A percentile compares a stretch with the other conserved stretches of the same genome.
Evolutionary conservation across 148 eudicot species (phyloP).

Genomic region (Drosera capensis): DNA sequence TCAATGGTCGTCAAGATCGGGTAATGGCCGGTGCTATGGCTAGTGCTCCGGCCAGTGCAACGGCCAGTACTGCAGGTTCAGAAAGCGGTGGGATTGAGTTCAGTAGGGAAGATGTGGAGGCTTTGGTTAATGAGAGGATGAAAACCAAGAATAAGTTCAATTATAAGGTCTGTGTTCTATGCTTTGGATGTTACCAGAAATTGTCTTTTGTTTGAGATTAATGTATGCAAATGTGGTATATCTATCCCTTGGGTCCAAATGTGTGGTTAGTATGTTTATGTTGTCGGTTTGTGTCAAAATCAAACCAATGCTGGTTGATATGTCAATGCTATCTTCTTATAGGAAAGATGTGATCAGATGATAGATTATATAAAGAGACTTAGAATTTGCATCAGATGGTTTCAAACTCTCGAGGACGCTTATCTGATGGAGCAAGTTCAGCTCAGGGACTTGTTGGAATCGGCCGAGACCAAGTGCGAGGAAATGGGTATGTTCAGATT

Average conservation of each 20-base stretch:
- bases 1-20: conserved; percentile 43
- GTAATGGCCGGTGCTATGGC: too few species aligned
- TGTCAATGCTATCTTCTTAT: neutral
- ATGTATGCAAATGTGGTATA: neutral
- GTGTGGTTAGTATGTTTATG: too few species aligned
- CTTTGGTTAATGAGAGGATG: conserved; percentile 64
- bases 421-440: conserved; percentile 55
- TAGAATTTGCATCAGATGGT: conserved; percentile 73
- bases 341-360: conserved; percentile 96
- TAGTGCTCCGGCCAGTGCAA: conserved; percentile 39
- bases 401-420: conserved; percentile 72
- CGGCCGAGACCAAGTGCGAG: conserved; percentile 45
- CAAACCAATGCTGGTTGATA: neutral
- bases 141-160: conserved; percentile 65
- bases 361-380: conserved; percentile 67
- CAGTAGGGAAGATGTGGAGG: conserved; percentile 66
- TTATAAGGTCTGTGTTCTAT: conserved; percentile 33
- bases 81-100: conserved; percentile 57
- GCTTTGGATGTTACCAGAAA: neutral
- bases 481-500: conserved; percentile 47
- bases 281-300: neutral
- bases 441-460: conserved; percentile 37
- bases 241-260: neutral
- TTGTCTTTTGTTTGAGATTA: neutral
- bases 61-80: conserved; percentile 59